Base-by-base conservation (phyloP, 2,329 filamentous ascomycete genomes). In the Sclerotiophoma versabilis region DNA sequence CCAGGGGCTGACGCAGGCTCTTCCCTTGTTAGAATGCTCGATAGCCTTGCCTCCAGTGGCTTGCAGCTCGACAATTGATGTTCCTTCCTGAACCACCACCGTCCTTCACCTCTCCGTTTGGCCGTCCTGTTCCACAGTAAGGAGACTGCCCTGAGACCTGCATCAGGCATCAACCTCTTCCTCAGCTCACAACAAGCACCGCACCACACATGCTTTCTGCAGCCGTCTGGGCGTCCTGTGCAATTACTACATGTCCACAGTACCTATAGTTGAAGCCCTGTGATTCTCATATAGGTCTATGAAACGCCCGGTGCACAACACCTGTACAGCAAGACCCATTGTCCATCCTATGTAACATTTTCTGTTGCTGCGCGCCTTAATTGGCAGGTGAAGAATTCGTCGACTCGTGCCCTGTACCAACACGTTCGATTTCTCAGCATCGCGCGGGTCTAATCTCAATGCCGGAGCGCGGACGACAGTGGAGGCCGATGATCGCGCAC, bases 391-490 rank as follows among this genome's bases (percentile, higher is more conserved):
- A 8, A 12, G n/a, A 8, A 23, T 19, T 41, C 30, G 25, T 30
- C 43, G 30, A 48, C 30, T 26, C 45, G 48, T 49, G 26, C 44
- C 38, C 39, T 29, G 38, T 23, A 33, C 38, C 44, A 26, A 34
- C 33, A 23, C 26, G 11, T 41, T 54, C 33, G 56, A 55, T 62
- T 62, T 58, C 54, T 62, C 59, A 62, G 59, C 60, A 58, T 58
- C 54, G 54, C 52, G 52, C 59, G 59, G 41, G 10, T 45, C 54
- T 51, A 48, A 53, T 55, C 38, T 26, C 39, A 50, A 39, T 26
- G 51, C 61, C 51, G 45, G 37, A 56, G 52, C 44, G 43, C 46
- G 42, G 48, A 41, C 51, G 42, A 45, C 36, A 32, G 39, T 34
- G n/a, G 37, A 57, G 37, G 50, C 61, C 57, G 57, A 50, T 39